Conservation (phyloP, 176 grass and related monocot genomes). For the Rhynchospora breviuscula region DNA sequence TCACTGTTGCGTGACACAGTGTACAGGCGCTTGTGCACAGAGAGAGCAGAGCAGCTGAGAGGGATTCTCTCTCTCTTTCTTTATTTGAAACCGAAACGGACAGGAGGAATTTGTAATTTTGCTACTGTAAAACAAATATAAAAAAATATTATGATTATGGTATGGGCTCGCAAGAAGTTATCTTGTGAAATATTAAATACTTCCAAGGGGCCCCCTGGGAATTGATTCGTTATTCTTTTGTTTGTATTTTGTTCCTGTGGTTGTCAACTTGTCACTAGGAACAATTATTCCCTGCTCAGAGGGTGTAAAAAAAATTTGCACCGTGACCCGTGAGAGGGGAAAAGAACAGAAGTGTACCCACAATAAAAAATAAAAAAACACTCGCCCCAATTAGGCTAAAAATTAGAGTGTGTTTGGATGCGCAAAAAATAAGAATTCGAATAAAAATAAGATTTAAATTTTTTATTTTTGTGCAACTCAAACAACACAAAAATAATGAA, state of each 20-base stretch:
- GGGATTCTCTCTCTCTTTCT: neutral
- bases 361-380: neutral
- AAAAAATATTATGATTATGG: neutral
- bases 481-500: too few relatives aligned
- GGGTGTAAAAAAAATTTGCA: neutral
- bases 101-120: slow-evolving; percentile 10
- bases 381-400: neutral
- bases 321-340: neutral
- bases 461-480: too few relatives aligned
- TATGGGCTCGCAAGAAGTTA: neutral
- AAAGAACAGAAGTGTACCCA: neutral
- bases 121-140: slow-evolving; percentile 13
- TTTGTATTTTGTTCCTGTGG: neutral
- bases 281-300: neutral
- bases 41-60: neutral
- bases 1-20: slow-evolving; percentile 10
- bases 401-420: too few relatives aligned
- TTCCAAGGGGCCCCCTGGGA: neutral
- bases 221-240: slow-evolving; percentile 8
- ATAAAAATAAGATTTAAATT: too few relatives aligned
- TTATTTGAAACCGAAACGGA: neutral
- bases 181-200: neutral
- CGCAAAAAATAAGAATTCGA: too few relatives aligned
- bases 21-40: neutral
- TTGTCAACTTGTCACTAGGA: slow-evolving; percentile 11